A percentile compares a stretch with the other conserved stretches of the same genome.
These are phyloP conservation scores for Thermomucor indicae-seudaticae DNA, from an alignment of 371 early-diverging fungal species.

Conservation along the genomic window DNA sequence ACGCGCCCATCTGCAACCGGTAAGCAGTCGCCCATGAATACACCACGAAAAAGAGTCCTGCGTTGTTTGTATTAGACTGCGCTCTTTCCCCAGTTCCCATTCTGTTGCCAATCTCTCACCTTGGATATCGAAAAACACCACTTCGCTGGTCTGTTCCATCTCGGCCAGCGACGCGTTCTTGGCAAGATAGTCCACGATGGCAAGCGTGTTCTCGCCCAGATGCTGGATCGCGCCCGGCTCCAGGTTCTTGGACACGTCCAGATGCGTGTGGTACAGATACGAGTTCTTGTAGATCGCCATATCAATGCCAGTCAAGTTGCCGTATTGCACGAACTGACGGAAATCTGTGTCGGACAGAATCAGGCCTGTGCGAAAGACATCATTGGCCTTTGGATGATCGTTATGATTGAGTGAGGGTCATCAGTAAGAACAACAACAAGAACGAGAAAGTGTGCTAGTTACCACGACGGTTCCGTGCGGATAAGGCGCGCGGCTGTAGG, in stretches of 20 bases:
- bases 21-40: conserved; percentile 59
- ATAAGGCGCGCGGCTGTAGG: conserved; percentile 63
- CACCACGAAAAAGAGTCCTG: conserved; percentile 55
- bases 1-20: conserved; percentile 36
- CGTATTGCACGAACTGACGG: conserved; percentile 71
- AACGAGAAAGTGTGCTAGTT: too few relatives aligned
- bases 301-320: conserved; percentile 64
- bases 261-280: conserved; percentile 72
- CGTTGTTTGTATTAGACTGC: not conserved
- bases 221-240: conserved; percentile 68
- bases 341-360: conserved; percentile 77
- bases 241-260: conserved; percentile 58
- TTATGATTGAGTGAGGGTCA: not conserved
- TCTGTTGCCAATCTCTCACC: conserved; percentile 25
- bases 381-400: conserved; percentile 49
- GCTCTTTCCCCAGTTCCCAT: not conserved
- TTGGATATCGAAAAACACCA: conserved; percentile 66
- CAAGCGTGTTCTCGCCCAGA: conserved; percentile 66
- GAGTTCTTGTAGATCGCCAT: conserved; percentile 73
- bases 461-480: conserved; percentile 76
- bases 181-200: conserved; percentile 53
- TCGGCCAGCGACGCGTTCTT: conserved; percentile 41
- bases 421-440: too few relatives aligned
- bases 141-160: conserved; percentile 49
- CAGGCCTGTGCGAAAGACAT: conserved; percentile 71